Evolutionary conservation across 2,329 filamentous ascomycete genomes (phyloP).

Genomic region (Aspergillus nomiae): DNA sequence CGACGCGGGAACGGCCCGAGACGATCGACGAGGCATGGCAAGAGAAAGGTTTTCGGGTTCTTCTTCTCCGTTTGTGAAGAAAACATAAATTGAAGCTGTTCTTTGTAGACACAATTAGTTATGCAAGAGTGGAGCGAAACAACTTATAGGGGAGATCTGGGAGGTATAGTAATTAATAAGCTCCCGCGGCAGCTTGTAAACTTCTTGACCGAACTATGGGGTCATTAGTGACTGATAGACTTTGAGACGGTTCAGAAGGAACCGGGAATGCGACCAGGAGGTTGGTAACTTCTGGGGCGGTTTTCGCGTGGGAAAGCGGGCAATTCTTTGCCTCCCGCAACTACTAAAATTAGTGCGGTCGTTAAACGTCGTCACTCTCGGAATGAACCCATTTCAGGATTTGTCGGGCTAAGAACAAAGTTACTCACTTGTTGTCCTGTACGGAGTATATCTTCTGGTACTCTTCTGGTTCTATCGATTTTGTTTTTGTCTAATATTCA

Average conservation of each 20-base stretch:
- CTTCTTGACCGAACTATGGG: slow-evolving; percentile 12
- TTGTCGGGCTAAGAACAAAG: slow-evolving; percentile 10
- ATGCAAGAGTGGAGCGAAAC: slow-evolving; percentile 1
- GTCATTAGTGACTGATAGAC: slow-evolving; percentile 23
- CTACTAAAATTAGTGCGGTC: slow-evolving; percentile 22
- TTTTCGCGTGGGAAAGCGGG: slow-evolving; percentile 26
- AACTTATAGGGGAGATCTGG: background rate
- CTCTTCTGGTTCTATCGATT: background rate
- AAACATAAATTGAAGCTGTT: background rate
- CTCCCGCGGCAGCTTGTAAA: slow-evolving; percentile 9
- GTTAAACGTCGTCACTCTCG: slow-evolving; percentile 8
- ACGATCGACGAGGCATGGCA: slow-evolving; percentile 40
- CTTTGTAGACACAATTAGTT: slow-evolving; percentile 13
- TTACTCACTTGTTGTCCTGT: slow-evolving; percentile 7
- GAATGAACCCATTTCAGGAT: slow-evolving; percentile 16
- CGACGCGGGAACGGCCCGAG: slow-evolving; percentile 37
- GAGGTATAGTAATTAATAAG: slow-evolving; percentile 12
- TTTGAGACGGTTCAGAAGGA: slow-evolving; percentile 20
- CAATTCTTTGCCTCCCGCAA: slow-evolving; percentile 21
- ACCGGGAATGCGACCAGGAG: slow-evolving; percentile 24
- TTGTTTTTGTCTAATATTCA: background rate
- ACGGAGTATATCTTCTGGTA: background rate
- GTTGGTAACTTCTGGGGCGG: slow-evolving; percentile 31
- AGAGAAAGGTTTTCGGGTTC: background rate
- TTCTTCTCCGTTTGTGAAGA: background rate